Percentiles rank a stretch among this genome's conserved stretches.
Evolutionary conservation across 1,284 basidiomycete genomes (phyloP).

Genomic region (Nidula niveotomentosa): DNA sequence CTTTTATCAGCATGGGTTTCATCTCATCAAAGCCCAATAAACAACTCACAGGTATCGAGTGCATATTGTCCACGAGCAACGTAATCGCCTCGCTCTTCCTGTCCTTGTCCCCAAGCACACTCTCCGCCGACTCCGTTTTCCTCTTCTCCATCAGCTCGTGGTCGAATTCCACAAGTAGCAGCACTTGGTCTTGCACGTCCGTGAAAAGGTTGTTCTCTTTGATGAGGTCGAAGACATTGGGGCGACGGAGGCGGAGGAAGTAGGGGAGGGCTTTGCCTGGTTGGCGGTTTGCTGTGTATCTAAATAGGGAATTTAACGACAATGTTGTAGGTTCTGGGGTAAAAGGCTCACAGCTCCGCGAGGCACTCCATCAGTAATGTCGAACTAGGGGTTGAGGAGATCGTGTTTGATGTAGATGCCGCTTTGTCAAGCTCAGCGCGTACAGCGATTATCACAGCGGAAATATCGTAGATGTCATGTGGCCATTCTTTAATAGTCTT

Average conservation of each 20-base stretch:
- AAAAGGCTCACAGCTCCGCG: constrained; percentile 74
- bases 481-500: constrained; percentile 90
- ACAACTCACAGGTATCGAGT: constrained; percentile 86
- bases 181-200: constrained; percentile 91
- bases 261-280: constrained; percentile 93
- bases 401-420: constrained; percentile 49
- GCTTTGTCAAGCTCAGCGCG: constrained; percentile 77
- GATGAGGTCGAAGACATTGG: constrained; percentile 95
- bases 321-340: background rate
- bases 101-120: constrained; percentile 26
- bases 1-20: background rate
- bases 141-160: constrained; percentile 77
- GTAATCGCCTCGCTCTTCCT: constrained; percentile 71
- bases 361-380: constrained; percentile 86
- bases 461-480: constrained; percentile 85
- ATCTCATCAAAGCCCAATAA: background rate
- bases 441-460: constrained; percentile 86
- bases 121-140: constrained; percentile 36
- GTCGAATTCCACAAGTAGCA: constrained; percentile 93
- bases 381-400: constrained; percentile 36
- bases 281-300: constrained; percentile 86
- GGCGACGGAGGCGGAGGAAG: constrained; percentile 82
- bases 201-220: constrained; percentile 94
- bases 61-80: constrained; percentile 91
- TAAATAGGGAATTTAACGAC: constrained; percentile 21